Base-by-base conservation (phyloP, 176 grass and related monocot genomes). In the Ananas comosus region DNA sequence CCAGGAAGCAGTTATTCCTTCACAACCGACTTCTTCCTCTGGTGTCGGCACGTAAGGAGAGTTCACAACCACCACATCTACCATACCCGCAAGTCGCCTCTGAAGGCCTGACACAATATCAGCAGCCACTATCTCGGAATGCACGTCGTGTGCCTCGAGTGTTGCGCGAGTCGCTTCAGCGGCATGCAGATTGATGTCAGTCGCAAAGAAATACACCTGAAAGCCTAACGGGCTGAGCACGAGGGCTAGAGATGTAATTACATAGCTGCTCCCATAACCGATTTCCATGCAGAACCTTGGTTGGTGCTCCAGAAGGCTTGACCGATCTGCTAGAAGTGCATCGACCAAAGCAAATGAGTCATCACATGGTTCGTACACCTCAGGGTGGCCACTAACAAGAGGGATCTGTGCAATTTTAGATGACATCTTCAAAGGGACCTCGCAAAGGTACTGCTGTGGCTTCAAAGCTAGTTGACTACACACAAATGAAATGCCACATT, bases 41-140 rank as follows among this genome's bases (percentile, higher is more conserved):
- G 94, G 89, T 49, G 94, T 97, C 7, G 94, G 94, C 53, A 97
- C 94, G 50, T 97, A 97, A 47, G 94, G 89, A 76, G 89, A 89
- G 73, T 97, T 97, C 33, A 93, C 78, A 66, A 97, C 89, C 49
- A 92, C 75, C 65, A 97, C 86, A 68, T 97, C 94, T 64, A 97
- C 77, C 79, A 79, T 85, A 63, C 85, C 85, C 24, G 63, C 68
- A 12, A 97, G 72, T 42, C 77, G 71, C 80, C 92, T 97, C 63
- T 82, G 73, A 75, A 97, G 82, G 64, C 82, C 89, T 70, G 77
- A 92, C 9, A 88, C 86, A 11, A 97, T 88, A 75, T 97, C 89
- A 11, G 94, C 81, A 3, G 69, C 73, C 7, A 97, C 47, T 27
- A 97, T 79, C 72, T 97, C 94, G 42, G 86, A 85, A 70, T 97